Conservation (phyloP, 2,329 filamentous ascomycete genomes). For the Diaporthe longicolla region DNA sequence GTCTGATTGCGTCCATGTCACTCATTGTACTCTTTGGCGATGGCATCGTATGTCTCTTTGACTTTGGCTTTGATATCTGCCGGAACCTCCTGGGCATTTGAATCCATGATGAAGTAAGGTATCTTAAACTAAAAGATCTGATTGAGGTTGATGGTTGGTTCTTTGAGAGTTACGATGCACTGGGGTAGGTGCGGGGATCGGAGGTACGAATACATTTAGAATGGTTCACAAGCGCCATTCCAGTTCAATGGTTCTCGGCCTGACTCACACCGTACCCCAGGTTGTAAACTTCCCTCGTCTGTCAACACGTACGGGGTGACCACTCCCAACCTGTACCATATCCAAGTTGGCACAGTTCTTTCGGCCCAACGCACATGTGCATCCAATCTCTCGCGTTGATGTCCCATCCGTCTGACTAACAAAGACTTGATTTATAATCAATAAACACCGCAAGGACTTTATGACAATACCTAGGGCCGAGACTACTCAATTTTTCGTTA, state of each 20-base stretch:
- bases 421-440: too few relatives aligned
- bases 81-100: neutral
- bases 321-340: too few relatives aligned
- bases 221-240: neutral
- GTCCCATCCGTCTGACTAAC: too few relatives aligned
- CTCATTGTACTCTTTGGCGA: constrained; percentile 56
- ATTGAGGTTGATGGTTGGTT: neutral
- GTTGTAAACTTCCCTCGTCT: neutral
- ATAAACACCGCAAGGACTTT: too few relatives aligned
- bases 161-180: neutral
- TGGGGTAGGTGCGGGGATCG: neutral
- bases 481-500: too few relatives aligned
- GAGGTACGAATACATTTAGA: neutral
- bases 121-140: neutral
- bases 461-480: too few relatives aligned
- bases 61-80: constrained; percentile 55
- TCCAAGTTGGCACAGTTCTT: too few relatives aligned
- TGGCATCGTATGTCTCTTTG: constrained; percentile 56
- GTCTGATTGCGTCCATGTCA: constrained; percentile 54
- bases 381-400: too few relatives aligned
- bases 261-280: neutral
- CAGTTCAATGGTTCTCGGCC: neutral
- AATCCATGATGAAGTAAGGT: neutral
- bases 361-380: too few relatives aligned
- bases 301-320: too few relatives aligned